Percentiles rank a stretch among this genome's conserved stretches.
Evolutionary conservation across 2,329 filamentous ascomycete species (phyloP).

Genomic region (Coniochaeta ligniaria): DNA sequence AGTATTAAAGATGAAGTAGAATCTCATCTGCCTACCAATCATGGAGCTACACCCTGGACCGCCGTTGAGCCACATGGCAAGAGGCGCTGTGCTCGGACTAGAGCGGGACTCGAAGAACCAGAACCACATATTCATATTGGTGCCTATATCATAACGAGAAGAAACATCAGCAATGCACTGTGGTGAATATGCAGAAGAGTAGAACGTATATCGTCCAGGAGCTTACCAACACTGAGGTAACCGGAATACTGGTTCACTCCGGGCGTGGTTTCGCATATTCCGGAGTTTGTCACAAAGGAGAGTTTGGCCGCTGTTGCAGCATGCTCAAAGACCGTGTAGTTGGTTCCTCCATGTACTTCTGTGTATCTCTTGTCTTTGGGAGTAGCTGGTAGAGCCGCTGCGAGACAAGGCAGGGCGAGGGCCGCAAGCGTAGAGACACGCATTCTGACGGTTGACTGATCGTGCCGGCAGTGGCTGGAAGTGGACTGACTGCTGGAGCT

Average conservation of each 20-base stretch:
- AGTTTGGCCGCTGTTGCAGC: slow-evolving; percentile 34
- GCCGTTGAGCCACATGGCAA: slow-evolving; percentile 29
- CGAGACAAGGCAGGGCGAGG: slow-evolving; percentile 6
- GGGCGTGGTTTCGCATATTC: slow-evolving; percentile 42
- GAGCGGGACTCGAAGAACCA: slow-evolving; percentile 31
- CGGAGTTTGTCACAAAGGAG: slow-evolving; percentile 41
- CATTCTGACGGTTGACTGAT: not conserved
- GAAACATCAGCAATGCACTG: slow-evolving; percentile 8
- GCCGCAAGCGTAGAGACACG: slow-evolving; percentile 2
- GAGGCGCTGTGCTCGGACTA: slow-evolving; percentile 20
- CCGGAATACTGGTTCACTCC: slow-evolving; percentile 44
- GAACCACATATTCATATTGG: slow-evolving; percentile 34
- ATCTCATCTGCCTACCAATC: slow-evolving; percentile 17
- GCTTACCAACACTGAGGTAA: slow-evolving; percentile 36
- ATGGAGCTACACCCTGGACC: slow-evolving; percentile 31
- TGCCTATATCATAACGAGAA: slow-evolving; percentile 4
- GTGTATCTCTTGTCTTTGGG: slow-evolving; percentile 5
- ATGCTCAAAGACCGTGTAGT: slow-evolving; percentile 40
- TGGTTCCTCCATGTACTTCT: slow-evolving; percentile 10
- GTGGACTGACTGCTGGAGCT: not conserved
- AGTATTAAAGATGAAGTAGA: not conserved
- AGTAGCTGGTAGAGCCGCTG: slow-evolving; percentile 1
- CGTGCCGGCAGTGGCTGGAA: not conserved
- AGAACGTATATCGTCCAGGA: no score
- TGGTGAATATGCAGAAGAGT: not conserved